Base-by-base conservation (phyloP, 164 flowering plant species). In the Buxus sempervirens region DNA sequence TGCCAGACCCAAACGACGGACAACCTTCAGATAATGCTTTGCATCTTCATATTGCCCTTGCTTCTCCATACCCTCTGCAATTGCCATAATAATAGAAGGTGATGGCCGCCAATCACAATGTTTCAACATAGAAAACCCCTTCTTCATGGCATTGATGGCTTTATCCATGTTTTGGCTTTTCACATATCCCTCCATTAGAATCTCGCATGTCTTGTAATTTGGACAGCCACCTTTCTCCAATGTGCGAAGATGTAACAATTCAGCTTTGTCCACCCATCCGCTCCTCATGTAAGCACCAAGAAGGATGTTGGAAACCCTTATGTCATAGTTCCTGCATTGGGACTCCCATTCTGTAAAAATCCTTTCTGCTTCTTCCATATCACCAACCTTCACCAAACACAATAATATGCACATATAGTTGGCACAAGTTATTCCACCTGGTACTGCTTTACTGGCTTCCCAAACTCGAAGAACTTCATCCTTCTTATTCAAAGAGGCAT, bases 121-220 rank as follows among this genome's bases (percentile, higher is more conserved):
- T 53, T 79, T 68, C 79, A 81, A 55, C 80, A 75, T 66, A 36
- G 77, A 15, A 70, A 79, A 74, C 18, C 77, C 86, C 54, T 76
- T 82, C 71, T 80, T 81, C 88, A 85, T 73, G 42, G 89, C 86
- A 66, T 67, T 25, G 15, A 84, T 60, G 63, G 86, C 87, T 71
- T 82, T 81, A 28, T 76, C 85, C 85, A 86, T 82, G 48, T 77
- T 60, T 60, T 73, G 74, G 64, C 67, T 59, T 72, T 70, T 85
- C 70, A 86, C 62, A 83, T 81, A 83, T 67, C 89, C 86, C 62
- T 88, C 90, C 80, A 77, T 80, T 4, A 86, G 80, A 68, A 88
- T 86, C 74, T 88, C 90, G 90, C 90, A 88, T 20, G 89, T 86
- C 76, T 88, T 86, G 61, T 76, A 82, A 64, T 86, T 85, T 62